Conservation (phyloP, 1,284 basidiomycete species). For the Malassezia globosa region DNA sequence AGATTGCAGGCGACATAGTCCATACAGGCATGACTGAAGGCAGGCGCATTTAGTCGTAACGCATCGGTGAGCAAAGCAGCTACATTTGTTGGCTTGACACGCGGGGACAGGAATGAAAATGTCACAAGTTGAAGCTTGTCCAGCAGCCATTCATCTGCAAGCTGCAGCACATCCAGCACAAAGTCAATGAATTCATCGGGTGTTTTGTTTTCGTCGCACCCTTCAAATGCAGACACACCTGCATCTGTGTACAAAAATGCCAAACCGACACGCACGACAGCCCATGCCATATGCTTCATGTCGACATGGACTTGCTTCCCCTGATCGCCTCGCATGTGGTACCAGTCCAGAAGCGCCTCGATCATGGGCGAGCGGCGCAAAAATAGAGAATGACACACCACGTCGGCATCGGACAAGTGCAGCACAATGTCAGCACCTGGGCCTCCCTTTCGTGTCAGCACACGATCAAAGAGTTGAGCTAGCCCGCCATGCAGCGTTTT, state of each 20-base stretch:
- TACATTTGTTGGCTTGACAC: constrained; percentile 66
- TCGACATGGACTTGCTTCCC: constrained; percentile 56
- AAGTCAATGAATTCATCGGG: constrained; percentile 74
- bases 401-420: constrained; percentile 59
- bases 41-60: constrained; percentile 62
- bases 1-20: constrained; percentile 71
- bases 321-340: constrained; percentile 63
- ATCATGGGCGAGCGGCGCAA: constrained; percentile 78
- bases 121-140: constrained; percentile 74
- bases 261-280: constrained; percentile 65
- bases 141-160: constrained; percentile 76
- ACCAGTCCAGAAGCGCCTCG: constrained; percentile 67
- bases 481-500: constrained; percentile 54
- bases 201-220: constrained; percentile 45
- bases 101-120: constrained; percentile 52
- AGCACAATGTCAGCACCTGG: constrained; percentile 59
- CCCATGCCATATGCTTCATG: constrained; percentile 65
- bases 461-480: constrained; percentile 49
- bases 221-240: constrained; percentile 58
- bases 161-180: constrained; percentile 73
- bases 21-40: constrained; percentile 64
- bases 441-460: constrained; percentile 13
- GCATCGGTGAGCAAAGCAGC: constrained; percentile 73
- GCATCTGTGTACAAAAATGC: constrained; percentile 68
- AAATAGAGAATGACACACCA: constrained; percentile 63